phyloP scores from a whole-genome alignment of 1,284 basidiomycete species.

The Cutaneotrichosporon mucoides region DNA sequence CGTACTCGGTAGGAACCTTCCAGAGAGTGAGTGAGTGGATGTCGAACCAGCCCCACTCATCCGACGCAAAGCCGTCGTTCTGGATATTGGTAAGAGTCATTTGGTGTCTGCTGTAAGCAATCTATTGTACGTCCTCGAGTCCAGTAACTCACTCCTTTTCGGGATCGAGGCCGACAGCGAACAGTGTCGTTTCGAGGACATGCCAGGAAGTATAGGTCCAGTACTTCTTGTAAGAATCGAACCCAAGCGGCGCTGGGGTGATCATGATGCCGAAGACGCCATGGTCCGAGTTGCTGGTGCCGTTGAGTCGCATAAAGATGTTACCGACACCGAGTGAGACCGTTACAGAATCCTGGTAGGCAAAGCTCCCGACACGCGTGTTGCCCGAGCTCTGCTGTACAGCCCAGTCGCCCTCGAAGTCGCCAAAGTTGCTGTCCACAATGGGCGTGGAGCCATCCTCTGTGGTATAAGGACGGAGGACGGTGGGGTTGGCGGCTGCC shows the following conservation, averaged over 20 bases:
- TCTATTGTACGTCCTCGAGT: too few relatives aligned
- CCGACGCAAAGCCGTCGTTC: neutral
- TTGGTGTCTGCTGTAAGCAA: neutral
- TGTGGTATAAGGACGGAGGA: neutral
- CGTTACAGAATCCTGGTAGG: neutral
- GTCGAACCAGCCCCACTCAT: neutral
- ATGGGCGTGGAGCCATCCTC: neutral
- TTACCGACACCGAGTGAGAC: neutral
- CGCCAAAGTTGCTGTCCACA: neutral
- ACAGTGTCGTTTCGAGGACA: neutral
- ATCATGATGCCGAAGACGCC: neutral
- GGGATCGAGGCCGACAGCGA: neutral
- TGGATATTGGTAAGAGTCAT: neutral
- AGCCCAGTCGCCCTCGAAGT: neutral
- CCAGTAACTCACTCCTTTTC: neutral
- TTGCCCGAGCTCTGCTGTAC: neutral
- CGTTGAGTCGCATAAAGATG: neutral
- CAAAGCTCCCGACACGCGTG: neutral
- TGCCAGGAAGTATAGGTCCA: neutral
- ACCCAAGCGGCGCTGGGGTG: neutral
- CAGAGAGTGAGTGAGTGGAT: neutral
- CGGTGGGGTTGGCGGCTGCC: neutral
- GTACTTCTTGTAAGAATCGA: neutral
- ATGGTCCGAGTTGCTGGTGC: neutral
- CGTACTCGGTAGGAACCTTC: neutral